Evolutionary conservation across 164 flowering plant genomes (phyloP).

Genomic region (Cinnamomum chago): DNA sequence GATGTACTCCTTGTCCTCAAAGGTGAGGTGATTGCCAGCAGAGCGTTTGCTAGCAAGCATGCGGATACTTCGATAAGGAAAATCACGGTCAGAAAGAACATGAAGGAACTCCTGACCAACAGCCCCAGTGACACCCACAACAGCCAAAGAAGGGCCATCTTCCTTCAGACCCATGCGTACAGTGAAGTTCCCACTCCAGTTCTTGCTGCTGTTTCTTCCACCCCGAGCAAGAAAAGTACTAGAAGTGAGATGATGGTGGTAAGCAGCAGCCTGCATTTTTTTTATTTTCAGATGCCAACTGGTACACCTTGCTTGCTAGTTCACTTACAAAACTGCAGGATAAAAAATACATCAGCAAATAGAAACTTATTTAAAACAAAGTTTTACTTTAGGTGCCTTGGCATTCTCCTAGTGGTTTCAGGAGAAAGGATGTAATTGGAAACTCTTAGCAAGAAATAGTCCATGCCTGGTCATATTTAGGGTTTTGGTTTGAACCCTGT

Average conservation of each 20-base stretch:
- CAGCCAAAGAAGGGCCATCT: slow-evolving; percentile 78
- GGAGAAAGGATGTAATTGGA: too few species aligned
- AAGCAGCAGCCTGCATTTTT: background rate
- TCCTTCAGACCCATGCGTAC: slow-evolving; percentile 55
- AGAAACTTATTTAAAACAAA: too few species aligned
- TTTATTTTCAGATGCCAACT: background rate
- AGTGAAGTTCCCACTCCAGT: background rate
- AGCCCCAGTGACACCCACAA: slow-evolving; percentile 99
- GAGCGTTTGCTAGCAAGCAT: slow-evolving; percentile 95
- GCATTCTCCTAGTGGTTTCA: too few species aligned
- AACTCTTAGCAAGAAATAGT: too few species aligned
- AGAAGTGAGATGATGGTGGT: background rate
- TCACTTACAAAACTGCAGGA: background rate
- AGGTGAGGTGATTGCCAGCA: slow-evolving; percentile 58
- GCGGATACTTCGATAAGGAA: slow-evolving; percentile 77
- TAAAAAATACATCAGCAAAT: too few species aligned
- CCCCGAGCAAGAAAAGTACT: background rate
- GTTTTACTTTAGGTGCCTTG: too few species aligned
- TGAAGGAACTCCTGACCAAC: slow-evolving; percentile 95
- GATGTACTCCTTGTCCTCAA: slow-evolving; percentile 48
- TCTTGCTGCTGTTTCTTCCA: background rate
- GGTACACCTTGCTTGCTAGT: background rate
- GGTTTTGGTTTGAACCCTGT: too few species aligned
- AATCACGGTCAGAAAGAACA: slow-evolving; percentile 77
- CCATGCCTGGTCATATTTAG: too few species aligned